Percentiles rank a stretch among this genome's conserved stretches.
Conservation (phyloP, 2,329 filamentous ascomycete species). For the Calycina marina region DNA sequence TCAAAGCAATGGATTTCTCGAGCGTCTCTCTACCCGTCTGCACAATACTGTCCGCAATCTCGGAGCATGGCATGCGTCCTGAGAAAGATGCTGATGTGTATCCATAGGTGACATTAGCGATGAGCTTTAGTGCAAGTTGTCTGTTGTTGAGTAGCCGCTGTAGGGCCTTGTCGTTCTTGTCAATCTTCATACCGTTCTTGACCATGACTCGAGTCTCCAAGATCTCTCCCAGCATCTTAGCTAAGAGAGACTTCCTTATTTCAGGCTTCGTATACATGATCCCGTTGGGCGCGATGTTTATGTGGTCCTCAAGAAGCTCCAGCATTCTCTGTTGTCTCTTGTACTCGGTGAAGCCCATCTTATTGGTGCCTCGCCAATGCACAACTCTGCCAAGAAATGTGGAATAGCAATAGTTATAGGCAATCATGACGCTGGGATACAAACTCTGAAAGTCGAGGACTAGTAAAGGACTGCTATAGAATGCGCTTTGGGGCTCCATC, state of each 20-base stretch:
- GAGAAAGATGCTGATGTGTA: conserved; percentile 97
- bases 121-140: conserved; percentile 83
- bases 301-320: conserved; percentile 63
- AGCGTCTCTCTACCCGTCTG: conserved; percentile 91
- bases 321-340: conserved; percentile 61
- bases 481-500: conserved; percentile 92
- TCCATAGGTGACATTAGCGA: conserved; percentile 97
- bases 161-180: conserved; percentile 74
- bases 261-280: conserved; percentile 86
- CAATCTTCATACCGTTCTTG: conserved; percentile 88
- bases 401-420: conserved; percentile 98
- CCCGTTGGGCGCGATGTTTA: conserved; percentile 90
- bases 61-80: conserved; percentile 91
- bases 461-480: conserved; percentile 78
- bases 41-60: conserved; percentile 96
- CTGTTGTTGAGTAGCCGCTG: conserved; percentile 85
- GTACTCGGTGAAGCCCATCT: conserved; percentile 90
- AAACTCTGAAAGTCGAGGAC: conserved; percentile 94
- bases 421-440: conserved; percentile 97
- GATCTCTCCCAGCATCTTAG: conserved; percentile 94
- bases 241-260: conserved; percentile 77
- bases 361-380: conserved; percentile 79
- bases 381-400: conserved; percentile 81
- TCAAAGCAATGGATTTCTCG: conserved; percentile 82
- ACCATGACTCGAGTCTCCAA: conserved; percentile 95